These are phyloP conservation scores for Ormosia emarginata DNA, from an alignment of 306 rosid species.

Conservation along the genomic window DNA sequence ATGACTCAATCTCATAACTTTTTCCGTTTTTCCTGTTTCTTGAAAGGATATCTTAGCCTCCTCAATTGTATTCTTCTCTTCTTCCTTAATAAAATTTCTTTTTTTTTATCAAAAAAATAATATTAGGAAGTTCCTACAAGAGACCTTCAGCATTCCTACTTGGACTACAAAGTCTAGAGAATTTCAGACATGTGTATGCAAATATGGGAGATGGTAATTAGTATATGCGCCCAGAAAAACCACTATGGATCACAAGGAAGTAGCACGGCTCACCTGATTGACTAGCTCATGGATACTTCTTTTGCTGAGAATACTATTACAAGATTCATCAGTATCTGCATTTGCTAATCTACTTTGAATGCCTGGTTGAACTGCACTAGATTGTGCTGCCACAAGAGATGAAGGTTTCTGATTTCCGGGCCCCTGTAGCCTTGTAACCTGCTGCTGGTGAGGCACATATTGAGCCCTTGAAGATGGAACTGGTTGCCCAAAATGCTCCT, in stretches of 20 bases:
- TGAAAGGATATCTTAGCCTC: too few species aligned
- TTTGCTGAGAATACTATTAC: conserved; percentile 79
- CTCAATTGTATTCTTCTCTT: too few species aligned
- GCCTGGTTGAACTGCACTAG: conserved; percentile 45
- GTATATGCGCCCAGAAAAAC: neutral
- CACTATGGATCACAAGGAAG: neutral
- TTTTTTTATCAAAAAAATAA: too few species aligned
- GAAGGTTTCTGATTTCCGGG: conserved; percentile 63
- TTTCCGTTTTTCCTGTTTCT: too few species aligned
- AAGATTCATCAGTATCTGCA: conserved; percentile 64
- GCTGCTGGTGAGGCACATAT: conserved; percentile 71
- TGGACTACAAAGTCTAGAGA: neutral
- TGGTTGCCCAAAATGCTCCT: conserved; percentile 64
- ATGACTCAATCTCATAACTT: too few species aligned
- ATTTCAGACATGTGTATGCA: neutral
- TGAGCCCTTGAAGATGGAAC: conserved; percentile 55
- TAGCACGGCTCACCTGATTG: conserved; percentile 53
- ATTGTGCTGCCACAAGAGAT: conserved; percentile 50
- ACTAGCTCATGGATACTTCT: conserved; percentile 88
- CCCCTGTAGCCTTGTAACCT: conserved; percentile 55
- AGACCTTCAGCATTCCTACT: neutral
- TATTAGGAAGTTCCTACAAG: neutral
- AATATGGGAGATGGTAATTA: neutral
- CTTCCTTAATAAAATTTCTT: too few species aligned
- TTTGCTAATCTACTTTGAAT: conserved; percentile 45